Conservation (phyloP, 2,329 filamentous ascomycete species). For the Trichoderma koningiopsis region DNA sequence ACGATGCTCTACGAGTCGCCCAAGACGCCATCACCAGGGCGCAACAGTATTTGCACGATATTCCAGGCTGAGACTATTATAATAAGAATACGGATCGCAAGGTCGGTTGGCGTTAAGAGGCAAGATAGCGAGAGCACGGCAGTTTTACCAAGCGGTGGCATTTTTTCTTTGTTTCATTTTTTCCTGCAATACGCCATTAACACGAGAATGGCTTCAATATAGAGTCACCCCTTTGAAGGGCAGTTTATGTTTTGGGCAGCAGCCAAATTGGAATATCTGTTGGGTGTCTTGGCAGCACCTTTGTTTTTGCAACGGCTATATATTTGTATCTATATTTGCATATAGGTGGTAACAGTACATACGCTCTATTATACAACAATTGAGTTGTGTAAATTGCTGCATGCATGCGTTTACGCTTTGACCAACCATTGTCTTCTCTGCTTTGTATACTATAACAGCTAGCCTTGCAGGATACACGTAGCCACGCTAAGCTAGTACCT, state of each 20-base stretch:
- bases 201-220: background rate
- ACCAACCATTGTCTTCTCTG: background rate
- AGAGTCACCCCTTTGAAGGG: background rate
- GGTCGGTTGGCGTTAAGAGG: conserved; percentile 11
- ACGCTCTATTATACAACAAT: background rate
- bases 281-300: background rate
- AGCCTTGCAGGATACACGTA: background rate
- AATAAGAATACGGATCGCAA: conserved; percentile 15
- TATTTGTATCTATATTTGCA: background rate
- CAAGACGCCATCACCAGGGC: conserved; percentile 40
- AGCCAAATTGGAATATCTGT: background rate
- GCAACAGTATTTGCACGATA: conserved; percentile 35
- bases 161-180: background rate
- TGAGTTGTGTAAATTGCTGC: background rate
- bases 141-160: background rate
- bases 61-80: conserved; percentile 27
- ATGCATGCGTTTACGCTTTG: background rate
- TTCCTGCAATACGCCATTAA: background rate
- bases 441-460: background rate
- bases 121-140: background rate
- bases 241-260: background rate
- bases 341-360: background rate
- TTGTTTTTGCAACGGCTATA: background rate
- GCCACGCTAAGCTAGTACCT: conserved; percentile 3
- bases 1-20: conserved; percentile 35